A percentile compares a stretch with the other conserved stretches of the same genome.
Evolutionary conservation across 495 filamentous ascomycete species (phyloP).

Genomic region (Penicillium simplicissimum): DNA sequence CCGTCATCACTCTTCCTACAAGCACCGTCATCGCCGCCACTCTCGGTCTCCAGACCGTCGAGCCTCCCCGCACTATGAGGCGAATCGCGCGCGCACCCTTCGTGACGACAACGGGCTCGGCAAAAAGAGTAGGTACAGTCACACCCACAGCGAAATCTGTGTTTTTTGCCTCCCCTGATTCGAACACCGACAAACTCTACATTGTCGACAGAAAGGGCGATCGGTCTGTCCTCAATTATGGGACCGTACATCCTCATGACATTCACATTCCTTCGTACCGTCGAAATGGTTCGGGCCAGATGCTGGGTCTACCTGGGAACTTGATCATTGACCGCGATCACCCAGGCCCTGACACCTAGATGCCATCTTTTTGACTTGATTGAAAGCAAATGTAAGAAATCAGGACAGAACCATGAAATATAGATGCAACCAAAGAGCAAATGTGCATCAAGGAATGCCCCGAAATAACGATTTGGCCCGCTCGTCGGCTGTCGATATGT

Average conservation of each 20-base stretch:
- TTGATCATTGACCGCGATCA: conserved; percentile 54
- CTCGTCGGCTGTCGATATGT: too few species aligned
- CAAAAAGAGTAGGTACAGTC: neutral
- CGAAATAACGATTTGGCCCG: too few species aligned
- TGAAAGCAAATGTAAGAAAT: too few species aligned
- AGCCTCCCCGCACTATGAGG: neutral
- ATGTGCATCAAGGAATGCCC: too few species aligned
- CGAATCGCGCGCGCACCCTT: neutral
- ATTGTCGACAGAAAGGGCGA: conserved; percentile 63
- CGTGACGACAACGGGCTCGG: neutral
- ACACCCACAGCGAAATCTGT: neutral
- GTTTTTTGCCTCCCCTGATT: neutral
- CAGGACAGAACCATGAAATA: too few species aligned
- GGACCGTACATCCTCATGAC: conserved; percentile 59
- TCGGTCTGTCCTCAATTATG: conserved; percentile 59
- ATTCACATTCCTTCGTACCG: conserved; percentile 61
- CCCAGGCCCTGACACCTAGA: conserved; percentile 44
- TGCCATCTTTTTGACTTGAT: too few species aligned
- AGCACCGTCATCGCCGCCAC: neutral
- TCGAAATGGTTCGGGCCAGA: conserved; percentile 57
- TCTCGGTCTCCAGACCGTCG: neutral
- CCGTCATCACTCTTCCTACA: neutral
- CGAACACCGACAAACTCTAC: conserved; percentile 22
- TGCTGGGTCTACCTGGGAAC: conserved; percentile 54
- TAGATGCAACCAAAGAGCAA: too few species aligned